A percentile compares a stretch with the other conserved stretches of the same genome.
Evolutionary conservation across 495 filamentous ascomycete genomes (phyloP).

Genomic region (Pseudevernia furfuracea): DNA sequence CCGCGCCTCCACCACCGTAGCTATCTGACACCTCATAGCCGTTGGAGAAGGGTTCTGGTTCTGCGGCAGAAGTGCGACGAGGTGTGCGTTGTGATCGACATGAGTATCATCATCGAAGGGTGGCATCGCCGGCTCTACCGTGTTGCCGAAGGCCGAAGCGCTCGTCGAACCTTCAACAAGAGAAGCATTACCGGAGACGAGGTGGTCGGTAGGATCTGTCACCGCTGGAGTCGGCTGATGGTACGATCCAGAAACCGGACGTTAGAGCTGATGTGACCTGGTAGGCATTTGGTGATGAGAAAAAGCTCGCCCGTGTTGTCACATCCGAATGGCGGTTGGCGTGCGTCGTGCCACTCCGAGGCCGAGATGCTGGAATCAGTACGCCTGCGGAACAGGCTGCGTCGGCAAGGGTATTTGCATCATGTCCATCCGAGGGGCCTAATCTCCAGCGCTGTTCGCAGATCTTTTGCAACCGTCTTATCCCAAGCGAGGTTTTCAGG

Average conservation of each 20-base stretch:
- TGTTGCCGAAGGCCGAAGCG: not conserved
- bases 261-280: not conserved
- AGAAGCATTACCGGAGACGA: not conserved
- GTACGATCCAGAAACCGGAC: not conserved
- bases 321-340: not conserved
- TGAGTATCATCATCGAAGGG: not conserved
- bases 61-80: not conserved
- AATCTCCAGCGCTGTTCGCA: not conserved
- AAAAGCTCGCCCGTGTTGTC: not conserved
- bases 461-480: not conserved
- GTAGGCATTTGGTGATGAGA: not conserved
- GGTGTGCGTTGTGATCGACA: no score
- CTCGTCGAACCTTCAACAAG: not conserved
- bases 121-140: not conserved
- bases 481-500: not conserved
- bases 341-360: not conserved
- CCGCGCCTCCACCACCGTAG: not conserved
- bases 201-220: not conserved
- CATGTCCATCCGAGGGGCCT: not conserved
- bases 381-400: not conserved
- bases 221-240: not conserved
- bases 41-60: not conserved
- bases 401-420: not conserved
- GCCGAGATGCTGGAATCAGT: not conserved
- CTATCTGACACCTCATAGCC: not conserved